Conservation (phyloP, 2,329 filamentous ascomycete genomes). For the Neonectria punicea region DNA sequence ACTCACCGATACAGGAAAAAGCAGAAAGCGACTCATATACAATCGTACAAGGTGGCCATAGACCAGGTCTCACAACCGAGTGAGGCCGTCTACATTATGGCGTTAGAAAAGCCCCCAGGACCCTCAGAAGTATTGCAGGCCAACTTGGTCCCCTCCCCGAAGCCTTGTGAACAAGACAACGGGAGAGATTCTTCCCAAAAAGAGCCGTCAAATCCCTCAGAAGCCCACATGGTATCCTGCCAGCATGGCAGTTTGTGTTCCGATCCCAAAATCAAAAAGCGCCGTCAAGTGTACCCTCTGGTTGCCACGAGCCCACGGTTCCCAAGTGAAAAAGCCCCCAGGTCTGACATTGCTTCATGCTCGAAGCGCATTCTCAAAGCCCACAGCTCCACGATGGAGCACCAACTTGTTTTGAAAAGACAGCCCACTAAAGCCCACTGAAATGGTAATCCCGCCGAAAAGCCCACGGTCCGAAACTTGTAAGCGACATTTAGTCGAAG, state of each 20-base stretch:
- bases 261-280: slow-evolving; percentile 49
- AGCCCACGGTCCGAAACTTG: slow-evolving; percentile 54
- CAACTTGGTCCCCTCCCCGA: slow-evolving; percentile 46
- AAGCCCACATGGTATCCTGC: slow-evolving; percentile 48
- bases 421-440: slow-evolving; percentile 64
- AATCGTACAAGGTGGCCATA: slow-evolving; percentile 31
- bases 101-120: slow-evolving; percentile 50
- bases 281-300: slow-evolving; percentile 23
- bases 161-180: slow-evolving; percentile 23
- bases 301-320: slow-evolving; percentile 53
- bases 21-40: slow-evolving; percentile 23
- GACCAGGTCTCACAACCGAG: slow-evolving; percentile 5
- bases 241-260: slow-evolving; percentile 39
- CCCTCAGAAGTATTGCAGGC: slow-evolving; percentile 51
- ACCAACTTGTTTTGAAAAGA: slow-evolving; percentile 60
- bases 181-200: slow-evolving; percentile 45
- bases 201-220: slow-evolving; percentile 54
- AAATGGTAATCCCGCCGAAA: slow-evolving; percentile 53
- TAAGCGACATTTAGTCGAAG: slow-evolving; percentile 62
- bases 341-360: slow-evolving; percentile 61
- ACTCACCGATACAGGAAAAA: slow-evolving; percentile 42
- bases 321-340: slow-evolving; percentile 61
- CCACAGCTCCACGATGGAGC: slow-evolving; percentile 55
- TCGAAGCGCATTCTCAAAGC: slow-evolving; percentile 63
- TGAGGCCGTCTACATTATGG: slow-evolving; percentile 25